Base-by-base conservation (phyloP, 129 eudicot genomes). In the Gnaphalium uliginosum region DNA sequence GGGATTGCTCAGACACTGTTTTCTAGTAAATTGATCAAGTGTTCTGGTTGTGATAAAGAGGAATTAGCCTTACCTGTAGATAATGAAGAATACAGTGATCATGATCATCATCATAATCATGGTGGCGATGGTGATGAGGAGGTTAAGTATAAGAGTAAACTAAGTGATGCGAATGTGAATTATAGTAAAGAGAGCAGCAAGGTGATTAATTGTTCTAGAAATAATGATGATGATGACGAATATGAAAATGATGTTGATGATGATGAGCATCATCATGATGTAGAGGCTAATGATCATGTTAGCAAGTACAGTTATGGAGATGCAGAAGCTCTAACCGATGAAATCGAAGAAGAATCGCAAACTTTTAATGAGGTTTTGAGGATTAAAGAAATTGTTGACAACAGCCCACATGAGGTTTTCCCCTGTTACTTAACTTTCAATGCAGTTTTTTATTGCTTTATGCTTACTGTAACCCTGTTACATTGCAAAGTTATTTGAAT, bases 311-410 rank as follows among this genome's bases (percentile, higher is more conserved):
- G 90, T 58, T 89, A 80, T 80, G 96, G 83, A 22, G 96, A 86
- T 74, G 99, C 90, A 58, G 99, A 95, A 81, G 97, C 92, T 51
- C 83, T 95, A 72, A 87, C 87, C n/a, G 89, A 91, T 83, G 96
- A 84, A 82, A 84, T 95, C 69, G 96, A 95, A 68, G 83, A 81
- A 54, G 92, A 91, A 72, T 79, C 84, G 1, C 83, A 58, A 39
- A 71, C 62, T 58, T 68, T 82, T 59, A 86, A 68, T 29, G 96
- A 95, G 84, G 90, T 89, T 39, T 41, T 89, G 77, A 89, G 99
- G 87, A 91, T 91, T 35, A 95, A 95, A 77, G 96, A 79, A 39
- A 71, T 91, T 69, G 69, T 95, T 71, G 85, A 81, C 18, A 89
- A 89, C 80, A 39, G 72, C 79, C 54, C 78, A 84, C 76, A 90